Percentiles rank a stretch among this genome's conserved stretches.
phyloP scores from a whole-genome alignment of 768 basidiomycete genomes.

The Boletus rubropictus region DNA sequence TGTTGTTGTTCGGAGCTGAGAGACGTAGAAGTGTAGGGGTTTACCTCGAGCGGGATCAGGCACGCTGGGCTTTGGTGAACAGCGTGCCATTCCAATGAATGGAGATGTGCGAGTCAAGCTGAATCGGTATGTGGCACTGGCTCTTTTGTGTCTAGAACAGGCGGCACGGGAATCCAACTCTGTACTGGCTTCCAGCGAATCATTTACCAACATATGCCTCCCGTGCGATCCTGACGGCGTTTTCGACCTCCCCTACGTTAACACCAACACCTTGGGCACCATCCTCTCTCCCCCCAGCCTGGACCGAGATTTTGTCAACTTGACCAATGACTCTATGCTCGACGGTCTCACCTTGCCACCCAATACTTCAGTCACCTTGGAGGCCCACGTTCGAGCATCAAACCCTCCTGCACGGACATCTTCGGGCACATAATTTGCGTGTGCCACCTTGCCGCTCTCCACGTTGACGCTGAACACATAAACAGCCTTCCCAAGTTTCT shows the following conservation, averaged over 20 bases:
- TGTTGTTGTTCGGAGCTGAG: conserved; percentile 42
- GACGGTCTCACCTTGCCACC: conserved; percentile 78
- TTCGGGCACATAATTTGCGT: conserved; percentile 78
- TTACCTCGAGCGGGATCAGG: conserved; percentile 35
- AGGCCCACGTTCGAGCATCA: conserved; percentile 87
- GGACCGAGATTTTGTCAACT: conserved; percentile 7
- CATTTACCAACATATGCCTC: conserved; percentile 31
- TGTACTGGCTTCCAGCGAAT: background rate
- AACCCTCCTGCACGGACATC: conserved; percentile 56
- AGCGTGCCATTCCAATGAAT: background rate
- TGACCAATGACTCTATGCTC: background rate
- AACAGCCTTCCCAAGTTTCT: conserved; percentile 73
- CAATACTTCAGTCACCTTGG: conserved; percentile 66
- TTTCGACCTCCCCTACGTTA: conserved; percentile 54
- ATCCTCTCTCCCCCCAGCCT: conserved; percentile 97
- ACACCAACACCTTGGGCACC: conserved; percentile 83
- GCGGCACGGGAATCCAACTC: background rate
- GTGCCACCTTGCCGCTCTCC: conserved; percentile 70
- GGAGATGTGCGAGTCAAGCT: conserved; percentile 4
- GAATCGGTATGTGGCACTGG: background rate
- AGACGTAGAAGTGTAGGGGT: conserved; percentile 48
- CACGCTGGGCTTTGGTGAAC: conserved; percentile 11
- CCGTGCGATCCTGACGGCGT: conserved; percentile 58
- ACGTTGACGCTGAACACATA: conserved; percentile 83
- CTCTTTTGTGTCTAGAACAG: background rate